Evolutionary conservation across 495 filamentous ascomycete genomes (phyloP), one percentile per base, ranked within the genome.

Genomic region (Penicillium bovifimosum): DNA sequence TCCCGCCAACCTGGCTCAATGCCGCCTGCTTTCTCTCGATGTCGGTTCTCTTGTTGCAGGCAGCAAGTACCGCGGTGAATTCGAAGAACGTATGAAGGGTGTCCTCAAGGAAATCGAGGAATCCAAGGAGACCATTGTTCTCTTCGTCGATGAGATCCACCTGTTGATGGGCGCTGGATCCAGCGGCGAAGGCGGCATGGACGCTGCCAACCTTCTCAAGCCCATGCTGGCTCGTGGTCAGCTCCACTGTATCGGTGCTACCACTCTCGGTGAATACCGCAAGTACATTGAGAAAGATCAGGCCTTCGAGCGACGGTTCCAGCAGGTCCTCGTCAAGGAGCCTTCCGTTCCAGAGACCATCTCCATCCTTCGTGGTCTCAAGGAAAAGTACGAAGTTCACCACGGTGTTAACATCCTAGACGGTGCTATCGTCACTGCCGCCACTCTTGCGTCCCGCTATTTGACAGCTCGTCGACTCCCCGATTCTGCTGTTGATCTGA

Each of bases 221-320:
- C 93, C 91, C 6, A 96, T 96, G 88, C 80, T 97, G 51, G 93
- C 93, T 50, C 82, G 93, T 63, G 93, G 93, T 17, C 91, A 97
- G 66, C 77, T 98, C 45, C 93, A 98, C 76, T 98, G 93, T 62
- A 96, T 97, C 54, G 93, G 93, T 66, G 93, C 93, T 1, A 98
- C 93, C 0, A 98, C 93, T 1, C 76, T 98, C 43, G 81, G 82
- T 52, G 93, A 98, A 69, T 98, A 97, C 73, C 84, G 93, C 59
- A 98, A 98, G 71, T 96, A 98, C 69, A 96, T 98, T 52, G 95
- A 98, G 68, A 98, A 98, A 70, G 93, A 98, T 59, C 86, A 88
- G 39, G 93, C 93, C 41, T 97, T 98, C 65, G 93, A 97, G 68
- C 90, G 95, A 62, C 88, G 93, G 65, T 98, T 98, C 77, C 93